Evolutionary conservation across 1,284 basidiomycete species (phyloP).

Genomic region (Pseudozyma flocculosa): DNA sequence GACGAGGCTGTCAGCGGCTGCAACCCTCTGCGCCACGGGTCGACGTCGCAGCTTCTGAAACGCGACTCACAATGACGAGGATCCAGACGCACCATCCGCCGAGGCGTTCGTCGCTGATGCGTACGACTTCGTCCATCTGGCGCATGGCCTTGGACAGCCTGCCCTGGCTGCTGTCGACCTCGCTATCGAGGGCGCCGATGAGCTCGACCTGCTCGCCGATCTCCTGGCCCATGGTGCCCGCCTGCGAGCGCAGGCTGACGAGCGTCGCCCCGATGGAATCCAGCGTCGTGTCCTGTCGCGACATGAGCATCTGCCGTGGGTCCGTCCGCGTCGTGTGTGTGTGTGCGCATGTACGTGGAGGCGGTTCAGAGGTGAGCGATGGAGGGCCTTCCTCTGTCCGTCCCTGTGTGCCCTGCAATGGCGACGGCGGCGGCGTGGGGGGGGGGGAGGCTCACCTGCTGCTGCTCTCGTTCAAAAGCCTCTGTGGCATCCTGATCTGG

Average conservation of each 20-base stretch:
- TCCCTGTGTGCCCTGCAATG: background rate
- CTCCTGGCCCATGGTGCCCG: conserved; percentile 50
- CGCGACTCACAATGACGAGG: conserved; percentile 45
- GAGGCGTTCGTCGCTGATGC: conserved; percentile 47
- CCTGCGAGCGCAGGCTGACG: conserved; percentile 44
- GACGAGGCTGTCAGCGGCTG: no score
- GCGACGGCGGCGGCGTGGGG: background rate
- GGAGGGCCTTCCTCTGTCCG: no score
- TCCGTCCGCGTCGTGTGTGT: no score
- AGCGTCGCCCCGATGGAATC: conserved; percentile 50
- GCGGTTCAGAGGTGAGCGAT: no score
- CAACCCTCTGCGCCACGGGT: no score
- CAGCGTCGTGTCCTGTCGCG: conserved; percentile 52
- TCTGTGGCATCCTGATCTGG: conserved; percentile 39
- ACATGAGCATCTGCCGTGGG: conserved; percentile 35
- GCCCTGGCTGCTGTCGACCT: conserved; percentile 49
- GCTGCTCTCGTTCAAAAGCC: conserved; percentile 53
- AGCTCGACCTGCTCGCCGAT: conserved; percentile 54
- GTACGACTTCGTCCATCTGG: conserved; percentile 52
- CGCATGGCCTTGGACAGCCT: conserved; percentile 41
- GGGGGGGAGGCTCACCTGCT: conserved; percentile 38
- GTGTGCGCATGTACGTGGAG: background rate
- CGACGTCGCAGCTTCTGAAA: no score
- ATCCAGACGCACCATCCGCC: conserved; percentile 57
- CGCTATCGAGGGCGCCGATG: conserved; percentile 48